Evolutionary conservation across 1,284 basidiomycete species (phyloP).

Genomic region (Sporisorium exsertum): DNA sequence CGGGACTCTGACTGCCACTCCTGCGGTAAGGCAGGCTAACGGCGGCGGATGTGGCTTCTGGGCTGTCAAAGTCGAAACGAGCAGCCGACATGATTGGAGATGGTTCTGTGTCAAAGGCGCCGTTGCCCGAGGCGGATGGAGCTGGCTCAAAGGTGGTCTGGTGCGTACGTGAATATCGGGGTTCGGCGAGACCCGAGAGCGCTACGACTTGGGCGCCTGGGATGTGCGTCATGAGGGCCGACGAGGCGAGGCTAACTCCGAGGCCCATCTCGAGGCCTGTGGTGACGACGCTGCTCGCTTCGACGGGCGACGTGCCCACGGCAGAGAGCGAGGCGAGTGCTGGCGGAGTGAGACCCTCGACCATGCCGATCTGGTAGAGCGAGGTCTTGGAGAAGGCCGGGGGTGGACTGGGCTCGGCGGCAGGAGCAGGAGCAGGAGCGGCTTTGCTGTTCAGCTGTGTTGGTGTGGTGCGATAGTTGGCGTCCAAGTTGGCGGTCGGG

Average conservation of each 20-base stretch:
- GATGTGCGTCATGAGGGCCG: constrained; percentile 43
- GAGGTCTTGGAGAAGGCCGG: constrained; percentile 36
- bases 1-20: constrained; percentile 17
- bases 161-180: constrained; percentile 41
- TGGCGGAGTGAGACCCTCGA: constrained; percentile 49
- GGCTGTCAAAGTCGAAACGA: constrained; percentile 13
- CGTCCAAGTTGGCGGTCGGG: constrained; percentile 3
- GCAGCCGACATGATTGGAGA: constrained; percentile 6
- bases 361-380: constrained; percentile 44
- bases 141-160: constrained; percentile 17
- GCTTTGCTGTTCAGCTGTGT: neutral
- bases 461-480: neutral
- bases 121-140: neutral
- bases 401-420: constrained; percentile 18
- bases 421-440: constrained; percentile 1
- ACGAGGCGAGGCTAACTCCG: constrained; percentile 50
- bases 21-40: constrained; percentile 29
- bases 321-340: constrained; percentile 25
- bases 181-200: constrained; percentile 44
- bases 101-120: neutral
- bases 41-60: constrained; percentile 24
- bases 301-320: constrained; percentile 27
- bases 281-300: constrained; percentile 54
- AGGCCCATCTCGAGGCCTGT: constrained; percentile 61
- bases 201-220: constrained; percentile 30